Evolutionary conservation across 495 filamentous ascomycete genomes (phyloP).

Genomic region (Penicillium paxilli): DNA sequence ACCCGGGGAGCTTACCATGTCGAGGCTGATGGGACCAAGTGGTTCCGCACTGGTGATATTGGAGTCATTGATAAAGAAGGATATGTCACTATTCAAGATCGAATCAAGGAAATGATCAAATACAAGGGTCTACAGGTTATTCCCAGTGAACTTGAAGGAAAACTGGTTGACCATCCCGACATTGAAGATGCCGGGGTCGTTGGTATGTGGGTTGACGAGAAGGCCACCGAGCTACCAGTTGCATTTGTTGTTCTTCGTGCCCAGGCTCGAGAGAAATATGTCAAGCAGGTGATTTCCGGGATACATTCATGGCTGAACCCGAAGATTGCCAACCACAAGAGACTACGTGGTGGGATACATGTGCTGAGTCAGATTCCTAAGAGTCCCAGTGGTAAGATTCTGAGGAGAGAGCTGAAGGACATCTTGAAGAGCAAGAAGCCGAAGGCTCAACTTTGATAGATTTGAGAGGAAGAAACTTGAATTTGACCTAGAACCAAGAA

Average conservation of each 20-base stretch:
- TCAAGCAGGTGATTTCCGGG: constrained; percentile 27
- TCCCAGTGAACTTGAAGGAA: constrained; percentile 74
- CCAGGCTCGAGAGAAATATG: constrained; percentile 30
- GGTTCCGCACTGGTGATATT: constrained; percentile 59
- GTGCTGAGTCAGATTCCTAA: constrained; percentile 77
- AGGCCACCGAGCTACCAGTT: constrained; percentile 69
- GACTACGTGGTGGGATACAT: constrained; percentile 69
- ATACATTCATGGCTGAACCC: constrained; percentile 42
- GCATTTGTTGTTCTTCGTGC: constrained; percentile 65
- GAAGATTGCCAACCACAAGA: constrained; percentile 64
- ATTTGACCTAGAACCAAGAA: too few species aligned
- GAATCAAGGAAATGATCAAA: constrained; percentile 80
- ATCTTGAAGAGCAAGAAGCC: constrained; percentile 19
- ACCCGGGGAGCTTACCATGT: constrained; percentile 59
- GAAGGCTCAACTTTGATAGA: constrained; percentile 13
- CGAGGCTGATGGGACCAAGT: constrained; percentile 50
- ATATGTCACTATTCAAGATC: constrained; percentile 63
- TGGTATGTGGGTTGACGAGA: constrained; percentile 59
- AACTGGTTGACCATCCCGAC: constrained; percentile 63
- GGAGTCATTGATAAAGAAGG: constrained; percentile 52
- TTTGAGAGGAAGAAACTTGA: not conserved
- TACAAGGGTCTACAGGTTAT: constrained; percentile 77
- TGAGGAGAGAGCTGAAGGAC: constrained; percentile 62
- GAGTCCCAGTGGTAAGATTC: constrained; percentile 76
- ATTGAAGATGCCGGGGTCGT: constrained; percentile 75